Conservation (phyloP, 495 filamentous ascomycete genomes). For the Neurospora discreta region DNA sequence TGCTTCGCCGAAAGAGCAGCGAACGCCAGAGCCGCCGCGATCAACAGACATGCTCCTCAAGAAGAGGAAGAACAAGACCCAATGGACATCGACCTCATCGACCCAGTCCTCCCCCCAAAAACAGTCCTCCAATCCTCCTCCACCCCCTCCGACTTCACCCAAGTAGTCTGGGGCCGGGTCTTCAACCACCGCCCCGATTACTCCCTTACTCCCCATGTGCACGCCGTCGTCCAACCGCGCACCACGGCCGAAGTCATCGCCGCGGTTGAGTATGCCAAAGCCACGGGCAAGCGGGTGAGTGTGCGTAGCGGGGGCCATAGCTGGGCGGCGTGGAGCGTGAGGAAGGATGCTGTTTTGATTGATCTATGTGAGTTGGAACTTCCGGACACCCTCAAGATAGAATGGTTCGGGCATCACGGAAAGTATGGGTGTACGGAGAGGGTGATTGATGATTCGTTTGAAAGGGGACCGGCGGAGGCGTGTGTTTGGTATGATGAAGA, state of each 20-base stretch:
- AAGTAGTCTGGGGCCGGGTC: constrained; percentile 18
- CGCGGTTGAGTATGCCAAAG: constrained; percentile 33
- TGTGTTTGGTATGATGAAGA: constrained; percentile 25
- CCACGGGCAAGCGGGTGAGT: constrained; percentile 30
- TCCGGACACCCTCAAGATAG: neutral
- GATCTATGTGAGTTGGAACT: constrained; percentile 31
- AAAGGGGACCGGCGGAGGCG: neutral
- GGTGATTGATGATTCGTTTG: neutral
- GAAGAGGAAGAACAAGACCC: neutral
- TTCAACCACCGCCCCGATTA: constrained; percentile 23
- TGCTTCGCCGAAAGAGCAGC: neutral
- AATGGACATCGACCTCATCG: neutral
- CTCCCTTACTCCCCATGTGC: constrained; percentile 23
- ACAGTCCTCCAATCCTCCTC: neutral
- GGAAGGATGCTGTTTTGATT: constrained; percentile 38
- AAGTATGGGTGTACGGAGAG: neutral
- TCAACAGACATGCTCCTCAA: neutral
- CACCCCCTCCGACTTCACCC: neutral
- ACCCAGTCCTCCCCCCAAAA: neutral
- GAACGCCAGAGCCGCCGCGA: neutral
- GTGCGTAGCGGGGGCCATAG: constrained; percentile 46
- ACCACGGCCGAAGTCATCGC: constrained; percentile 27
- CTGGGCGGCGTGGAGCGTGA: constrained; percentile 42
- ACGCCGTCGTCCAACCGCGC: constrained; percentile 34
- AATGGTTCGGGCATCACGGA: neutral